Evolutionary conservation across 352 stramenopile genomes (phyloP).

Genomic region (Phytopythium sindhum): DNA sequence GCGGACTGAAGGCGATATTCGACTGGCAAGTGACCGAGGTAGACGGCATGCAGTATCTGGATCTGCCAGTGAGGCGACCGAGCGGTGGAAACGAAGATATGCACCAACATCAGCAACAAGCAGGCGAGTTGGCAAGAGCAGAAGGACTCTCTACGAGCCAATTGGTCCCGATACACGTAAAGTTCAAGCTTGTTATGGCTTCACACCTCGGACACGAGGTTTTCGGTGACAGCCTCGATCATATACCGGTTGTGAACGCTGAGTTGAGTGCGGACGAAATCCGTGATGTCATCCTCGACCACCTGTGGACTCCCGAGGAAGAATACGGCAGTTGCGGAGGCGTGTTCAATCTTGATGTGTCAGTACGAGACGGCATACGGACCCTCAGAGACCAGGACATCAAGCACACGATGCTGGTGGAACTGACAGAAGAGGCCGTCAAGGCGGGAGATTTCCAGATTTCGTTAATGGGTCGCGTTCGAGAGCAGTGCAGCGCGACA

Average conservation of each 20-base stretch:
- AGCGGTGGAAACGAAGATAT: neutral
- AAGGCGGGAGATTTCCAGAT: slow-evolving; percentile 44
- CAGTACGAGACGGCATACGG: slow-evolving; percentile 23
- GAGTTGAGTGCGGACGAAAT: slow-evolving; percentile 27
- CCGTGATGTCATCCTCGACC: slow-evolving; percentile 36
- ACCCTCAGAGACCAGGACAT: slow-evolving; percentile 14
- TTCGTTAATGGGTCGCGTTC: slow-evolving; percentile 31
- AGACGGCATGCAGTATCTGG: slow-evolving; percentile 20
- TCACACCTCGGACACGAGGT: slow-evolving; percentile 18
- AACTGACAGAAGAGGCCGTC: slow-evolving; percentile 37
- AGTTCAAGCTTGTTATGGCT: slow-evolving; percentile 44
- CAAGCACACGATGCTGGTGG: slow-evolving; percentile 23
- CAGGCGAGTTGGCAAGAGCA: no score
- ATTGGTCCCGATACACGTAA: slow-evolving; percentile 27
- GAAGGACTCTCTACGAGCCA: neutral
- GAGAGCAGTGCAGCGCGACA: slow-evolving; percentile 17
- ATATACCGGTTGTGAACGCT: slow-evolving; percentile 33
- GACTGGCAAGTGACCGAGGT: slow-evolving; percentile 25
- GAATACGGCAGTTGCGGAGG: slow-evolving; percentile 11
- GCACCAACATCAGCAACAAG: neutral
- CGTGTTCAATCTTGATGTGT: slow-evolving; percentile 22
- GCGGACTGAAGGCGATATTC: slow-evolving; percentile 19
- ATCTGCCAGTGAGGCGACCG: neutral
- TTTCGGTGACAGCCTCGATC: slow-evolving; percentile 41
- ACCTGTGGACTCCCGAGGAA: slow-evolving; percentile 29